Conservation (phyloP, 2,329 filamentous ascomycete genomes). For the Beauveria caledonica region DNA sequence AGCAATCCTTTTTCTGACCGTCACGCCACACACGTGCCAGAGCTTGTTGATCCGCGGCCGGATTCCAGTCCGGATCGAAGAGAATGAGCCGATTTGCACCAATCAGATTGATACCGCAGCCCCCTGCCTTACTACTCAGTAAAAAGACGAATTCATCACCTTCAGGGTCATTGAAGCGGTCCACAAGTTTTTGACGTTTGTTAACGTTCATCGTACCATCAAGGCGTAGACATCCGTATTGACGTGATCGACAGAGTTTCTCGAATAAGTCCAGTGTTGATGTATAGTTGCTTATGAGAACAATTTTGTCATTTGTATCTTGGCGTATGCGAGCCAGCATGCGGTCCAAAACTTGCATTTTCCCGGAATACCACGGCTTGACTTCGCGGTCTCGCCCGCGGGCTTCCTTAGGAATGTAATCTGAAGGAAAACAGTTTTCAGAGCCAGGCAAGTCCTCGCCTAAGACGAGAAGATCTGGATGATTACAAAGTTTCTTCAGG, state of each 20-base stretch:
- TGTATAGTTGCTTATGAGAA: slow-evolving; percentile 97
- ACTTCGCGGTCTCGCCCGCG: slow-evolving; percentile 86
- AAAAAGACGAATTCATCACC: slow-evolving; percentile 89
- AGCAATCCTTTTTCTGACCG: slow-evolving; percentile 98
- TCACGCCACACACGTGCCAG: slow-evolving; percentile 97
- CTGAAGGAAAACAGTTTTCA: slow-evolving; percentile 71
- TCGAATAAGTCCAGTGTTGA: slow-evolving; percentile 94
- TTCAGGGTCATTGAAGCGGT: slow-evolving; percentile 92
- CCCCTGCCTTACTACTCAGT: slow-evolving; percentile 93
- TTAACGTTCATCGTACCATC: slow-evolving; percentile 98
- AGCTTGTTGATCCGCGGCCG: slow-evolving; percentile 93
- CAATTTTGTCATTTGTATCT: slow-evolving; percentile 98
- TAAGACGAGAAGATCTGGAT: slow-evolving; percentile 84
- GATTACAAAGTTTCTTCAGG: slow-evolving; percentile 97
- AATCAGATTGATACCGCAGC: slow-evolving; percentile 91
- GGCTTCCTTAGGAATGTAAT: slow-evolving; percentile 80
- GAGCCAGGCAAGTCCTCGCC: slow-evolving; percentile 78
- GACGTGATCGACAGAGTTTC: slow-evolving; percentile 73
- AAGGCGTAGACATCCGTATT: slow-evolving; percentile 79
- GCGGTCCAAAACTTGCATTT: slow-evolving; percentile 95
- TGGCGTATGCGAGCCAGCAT: slow-evolving; percentile 94
- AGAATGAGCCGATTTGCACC: slow-evolving; percentile 90
- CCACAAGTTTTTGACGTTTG: slow-evolving; percentile 93
- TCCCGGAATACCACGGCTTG: slow-evolving; percentile 93
- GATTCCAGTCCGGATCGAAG: slow-evolving; percentile 98